Evolutionary conservation across 306 rosid genomes (phyloP).

Genomic region (Psophocarpus tetragonolobus): DNA sequence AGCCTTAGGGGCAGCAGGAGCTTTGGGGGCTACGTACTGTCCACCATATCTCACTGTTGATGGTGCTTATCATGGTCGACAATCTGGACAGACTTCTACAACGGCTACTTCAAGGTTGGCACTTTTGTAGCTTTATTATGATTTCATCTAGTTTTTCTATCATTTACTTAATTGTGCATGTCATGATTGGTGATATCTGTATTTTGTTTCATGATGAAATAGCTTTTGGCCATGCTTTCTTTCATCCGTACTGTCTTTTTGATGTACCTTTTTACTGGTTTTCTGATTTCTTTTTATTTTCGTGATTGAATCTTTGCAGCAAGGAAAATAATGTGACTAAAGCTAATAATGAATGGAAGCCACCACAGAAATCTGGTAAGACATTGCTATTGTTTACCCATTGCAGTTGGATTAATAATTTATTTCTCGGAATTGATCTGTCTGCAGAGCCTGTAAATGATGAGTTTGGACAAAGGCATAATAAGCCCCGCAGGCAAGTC

Average conservation of each 20-base stretch:
- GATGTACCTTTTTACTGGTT: neutral
- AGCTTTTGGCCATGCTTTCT: neutral
- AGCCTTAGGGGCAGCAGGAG: constrained; percentile 93
- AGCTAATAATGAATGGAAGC: constrained; percentile 60
- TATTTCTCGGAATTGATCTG: constrained; percentile 4
- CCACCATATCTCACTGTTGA: constrained; percentile 88
- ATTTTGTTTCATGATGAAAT: neutral
- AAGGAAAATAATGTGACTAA: constrained; percentile 59
- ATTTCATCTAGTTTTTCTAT: neutral
- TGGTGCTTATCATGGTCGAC: constrained; percentile 70
- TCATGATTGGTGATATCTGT: neutral
- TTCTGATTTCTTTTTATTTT: constrained; percentile 19
- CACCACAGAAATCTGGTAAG: constrained; percentile 69
- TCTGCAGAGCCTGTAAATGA: constrained; percentile 65
- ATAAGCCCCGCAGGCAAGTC: constrained; percentile 88
- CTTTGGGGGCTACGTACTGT: constrained; percentile 78
- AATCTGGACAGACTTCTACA: constrained; percentile 77
- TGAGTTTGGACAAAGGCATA: constrained; percentile 85
- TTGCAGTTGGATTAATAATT: constrained; percentile 6
- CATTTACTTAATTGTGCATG: neutral
- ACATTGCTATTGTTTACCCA: neutral
- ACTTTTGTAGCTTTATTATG: constrained; percentile 2
- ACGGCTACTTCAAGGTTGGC: constrained; percentile 53
- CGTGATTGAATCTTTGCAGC: constrained; percentile 51
- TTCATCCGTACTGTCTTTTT: neutral